Base-by-base conservation (phyloP, 768 basidiomycete species). In the Agrocybe pediades region DNA sequence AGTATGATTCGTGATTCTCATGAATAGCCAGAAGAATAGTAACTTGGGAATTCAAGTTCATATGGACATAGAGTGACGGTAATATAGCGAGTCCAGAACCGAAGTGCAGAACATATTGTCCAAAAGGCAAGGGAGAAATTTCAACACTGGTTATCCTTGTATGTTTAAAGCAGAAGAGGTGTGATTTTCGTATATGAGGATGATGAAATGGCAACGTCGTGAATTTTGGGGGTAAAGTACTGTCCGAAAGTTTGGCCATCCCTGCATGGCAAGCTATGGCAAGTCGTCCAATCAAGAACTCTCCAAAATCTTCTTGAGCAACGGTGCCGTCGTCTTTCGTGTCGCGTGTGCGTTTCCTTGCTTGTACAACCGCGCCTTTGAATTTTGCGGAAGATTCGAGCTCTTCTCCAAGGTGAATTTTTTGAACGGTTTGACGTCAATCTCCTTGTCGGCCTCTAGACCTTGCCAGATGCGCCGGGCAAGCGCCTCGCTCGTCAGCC, bases 311-410 rank as follows among this genome's bases (percentile, higher is more conserved):
- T 51, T 66, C 64, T 83, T 85, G 52, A 91, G 66, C 11, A 88
- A 59, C 1, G 90, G 90, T 8, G 88, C 88, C 13, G 81, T 80
- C 30, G 71, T 75, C 62, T 91, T 91, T 52, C 88, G 75, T 13
- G 83, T 88, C 19, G 78, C 85, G 39, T 78, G 62, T 19, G 75
- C 72, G 59, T 90, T 88, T 40, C 77, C 76, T 68, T 92, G 90
- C 55, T 82, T 77, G 70, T 88, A 92, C 0, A 82, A 78, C 53
- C 74, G 76, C 39, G 73, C 77, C 43, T 66, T 71, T 25, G 74
- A 65, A n/a, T 59, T 68, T 53, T 47, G 29, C n/a, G 71, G 68
- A 57, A 70, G 64, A 51, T 63, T 68, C 59, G 50, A 62, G 40
- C 56, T 62, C 41, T 72, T 71, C 55, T 69, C 68, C 42, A 76